These are phyloP conservation scores for Fusarium aywerte DNA, from an alignment of 2,329 filamentous ascomycete species.

Conservation along the genomic window DNA sequence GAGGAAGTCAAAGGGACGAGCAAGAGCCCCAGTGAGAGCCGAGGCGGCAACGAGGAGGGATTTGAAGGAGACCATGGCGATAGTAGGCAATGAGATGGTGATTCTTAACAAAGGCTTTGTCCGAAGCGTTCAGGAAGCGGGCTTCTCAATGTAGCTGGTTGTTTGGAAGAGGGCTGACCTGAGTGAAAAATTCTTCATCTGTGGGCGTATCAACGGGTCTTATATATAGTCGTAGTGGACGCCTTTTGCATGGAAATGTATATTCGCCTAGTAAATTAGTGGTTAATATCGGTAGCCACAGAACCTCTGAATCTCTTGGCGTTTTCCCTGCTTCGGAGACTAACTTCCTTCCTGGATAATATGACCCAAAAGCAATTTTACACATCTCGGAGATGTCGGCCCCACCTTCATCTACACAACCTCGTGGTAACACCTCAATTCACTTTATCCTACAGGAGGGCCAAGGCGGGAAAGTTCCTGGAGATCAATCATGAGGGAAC, in stretches of 20 bases:
- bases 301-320: background rate
- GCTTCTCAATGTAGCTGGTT: background rate
- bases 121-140: background rate
- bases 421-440: background rate
- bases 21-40: slow-evolving; percentile 13
- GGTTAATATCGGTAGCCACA: background rate
- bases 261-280: background rate
- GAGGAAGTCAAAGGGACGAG: slow-evolving; percentile 22
- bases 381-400: background rate
- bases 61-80: slow-evolving; percentile 18
- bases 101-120: background rate
- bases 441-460: background rate
- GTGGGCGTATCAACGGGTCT: rapidly evolving
- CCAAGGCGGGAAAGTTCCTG: background rate
- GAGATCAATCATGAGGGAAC: background rate
- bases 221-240: background rate
- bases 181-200: background rate
- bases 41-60: slow-evolving; percentile 12
- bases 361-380: background rate
- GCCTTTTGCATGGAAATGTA: background rate
- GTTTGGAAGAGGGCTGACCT: background rate
- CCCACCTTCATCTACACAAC: background rate
- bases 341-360: background rate
- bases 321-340: background rate
- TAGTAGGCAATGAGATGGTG: rapidly evolving